Evolutionary conservation across 1,139 yeast species (phyloP).

Genomic region (Suhomyces bokatorum): DNA sequence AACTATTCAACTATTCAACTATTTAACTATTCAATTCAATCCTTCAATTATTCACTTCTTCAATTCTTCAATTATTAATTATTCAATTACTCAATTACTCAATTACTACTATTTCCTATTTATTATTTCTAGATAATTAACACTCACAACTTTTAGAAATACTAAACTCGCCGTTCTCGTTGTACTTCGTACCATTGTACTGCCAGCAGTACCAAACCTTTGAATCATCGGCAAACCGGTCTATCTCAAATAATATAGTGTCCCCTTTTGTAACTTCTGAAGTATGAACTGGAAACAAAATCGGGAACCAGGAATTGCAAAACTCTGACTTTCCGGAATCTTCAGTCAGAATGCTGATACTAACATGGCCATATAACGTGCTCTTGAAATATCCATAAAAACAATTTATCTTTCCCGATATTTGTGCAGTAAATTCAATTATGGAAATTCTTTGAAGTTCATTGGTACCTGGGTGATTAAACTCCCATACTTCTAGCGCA

Average conservation of each 20-base stretch:
- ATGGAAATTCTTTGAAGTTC: not conserved
- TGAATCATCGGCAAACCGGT: slow-evolving; percentile 26
- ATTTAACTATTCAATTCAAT: too few species aligned
- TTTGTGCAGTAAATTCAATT: slow-evolving; percentile 17
- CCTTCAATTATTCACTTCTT: too few species aligned
- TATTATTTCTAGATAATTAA: too few species aligned
- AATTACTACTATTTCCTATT: too few species aligned
- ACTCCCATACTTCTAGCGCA: slow-evolving; percentile 53
- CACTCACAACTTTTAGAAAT: not conserved
- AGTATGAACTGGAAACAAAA: slow-evolving; percentile 68
- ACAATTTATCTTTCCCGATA: slow-evolving; percentile 76
- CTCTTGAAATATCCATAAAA: slow-evolving; percentile 76
- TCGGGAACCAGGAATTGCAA: slow-evolving; percentile 62
- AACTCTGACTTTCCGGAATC: slow-evolving; percentile 17
- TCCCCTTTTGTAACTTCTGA: slow-evolving; percentile 44
- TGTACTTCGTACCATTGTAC: slow-evolving; percentile 27
- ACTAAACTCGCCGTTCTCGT: slow-evolving; percentile 17
- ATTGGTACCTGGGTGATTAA: slow-evolving; percentile 43
- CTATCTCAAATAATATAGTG: slow-evolving; percentile 51
- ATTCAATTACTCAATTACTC: too few species aligned
- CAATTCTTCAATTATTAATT: too few species aligned
- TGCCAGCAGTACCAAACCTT: slow-evolving; percentile 79
- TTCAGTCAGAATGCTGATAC: slow-evolving; percentile 28
- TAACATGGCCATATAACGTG: slow-evolving; percentile 56
- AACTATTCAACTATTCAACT: too few species aligned